Evolutionary conservation across 306 rosid genomes (phyloP).

Genomic region (Dalbergia cochinchinensis): DNA sequence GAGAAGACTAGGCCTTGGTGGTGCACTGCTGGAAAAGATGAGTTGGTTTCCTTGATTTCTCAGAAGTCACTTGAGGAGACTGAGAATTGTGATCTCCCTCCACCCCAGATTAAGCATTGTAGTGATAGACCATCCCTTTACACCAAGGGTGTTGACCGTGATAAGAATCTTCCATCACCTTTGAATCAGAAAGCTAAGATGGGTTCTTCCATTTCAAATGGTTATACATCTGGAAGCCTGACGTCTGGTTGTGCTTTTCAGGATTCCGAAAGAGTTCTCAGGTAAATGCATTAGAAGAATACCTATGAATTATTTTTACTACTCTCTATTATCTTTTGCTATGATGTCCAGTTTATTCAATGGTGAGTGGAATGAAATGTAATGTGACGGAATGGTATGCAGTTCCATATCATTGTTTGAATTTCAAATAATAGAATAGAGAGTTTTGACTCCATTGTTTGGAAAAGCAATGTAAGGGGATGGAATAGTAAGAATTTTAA

Average conservation of each 20-base stretch:
- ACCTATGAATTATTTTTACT: conserved; percentile 13
- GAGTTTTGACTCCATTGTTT: not conserved
- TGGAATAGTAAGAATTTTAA: no score
- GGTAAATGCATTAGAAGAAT: conserved; percentile 52
- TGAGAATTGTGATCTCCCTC: conserved; percentile 94
- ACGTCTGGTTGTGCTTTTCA: conserved; percentile 52
- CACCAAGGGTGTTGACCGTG: conserved; percentile 50
- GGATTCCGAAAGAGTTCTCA: conserved; percentile 52
- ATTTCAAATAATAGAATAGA: no score
- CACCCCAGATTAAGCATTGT: conserved; percentile 60
- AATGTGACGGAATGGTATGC: not conserved
- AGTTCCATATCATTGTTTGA: no score
- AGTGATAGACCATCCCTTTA: conserved; percentile 50
- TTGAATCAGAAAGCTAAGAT: conserved; percentile 55
- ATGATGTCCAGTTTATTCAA: conserved; percentile 16
- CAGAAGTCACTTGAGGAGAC: conserved; percentile 72
- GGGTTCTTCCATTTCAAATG: conserved; percentile 50
- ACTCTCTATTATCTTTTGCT: not conserved
- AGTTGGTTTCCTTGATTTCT: conserved; percentile 85
- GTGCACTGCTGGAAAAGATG: conserved; percentile 80
- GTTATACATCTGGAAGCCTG: conserved; percentile 53
- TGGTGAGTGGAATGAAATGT: not conserved
- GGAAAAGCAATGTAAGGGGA: not conserved
- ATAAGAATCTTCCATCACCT: conserved; percentile 51
- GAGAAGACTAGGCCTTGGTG: conserved; percentile 82